Conservation (phyloP, 1,284 basidiomycete species). For the Chalciporus sp. region DNA sequence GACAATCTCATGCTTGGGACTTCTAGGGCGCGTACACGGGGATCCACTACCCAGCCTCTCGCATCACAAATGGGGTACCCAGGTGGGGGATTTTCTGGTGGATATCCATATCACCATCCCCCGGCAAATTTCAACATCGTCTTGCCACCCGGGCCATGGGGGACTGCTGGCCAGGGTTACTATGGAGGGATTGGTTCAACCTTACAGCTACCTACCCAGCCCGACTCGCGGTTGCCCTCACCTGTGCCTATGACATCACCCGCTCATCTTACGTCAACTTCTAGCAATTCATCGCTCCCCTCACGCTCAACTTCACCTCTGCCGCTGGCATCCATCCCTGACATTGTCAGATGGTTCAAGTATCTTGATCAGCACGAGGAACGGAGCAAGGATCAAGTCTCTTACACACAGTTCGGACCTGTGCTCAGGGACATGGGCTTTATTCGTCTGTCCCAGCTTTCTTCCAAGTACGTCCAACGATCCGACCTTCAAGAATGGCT, state of each 20-base stretch:
- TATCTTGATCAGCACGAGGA: conserved; percentile 3
- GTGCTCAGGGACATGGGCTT: conserved; percentile 3
- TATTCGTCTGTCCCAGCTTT: conserved; percentile 5
- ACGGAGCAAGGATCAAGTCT: background rate
- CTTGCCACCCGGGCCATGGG: too few species aligned
- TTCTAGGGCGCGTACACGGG: background rate
- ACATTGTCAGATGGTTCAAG: conserved; percentile 4
- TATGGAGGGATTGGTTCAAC: too few species aligned
- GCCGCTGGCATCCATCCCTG: background rate
- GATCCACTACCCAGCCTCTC: background rate
- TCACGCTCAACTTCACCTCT: background rate
- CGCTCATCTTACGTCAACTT: background rate
- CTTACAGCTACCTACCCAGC: too few species aligned
- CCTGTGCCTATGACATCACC: background rate
- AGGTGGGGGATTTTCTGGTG: too few species aligned
- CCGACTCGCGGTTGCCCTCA: background rate
- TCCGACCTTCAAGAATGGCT: conserved; percentile 1
- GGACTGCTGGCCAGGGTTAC: too few species aligned
- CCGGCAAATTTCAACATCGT: too few species aligned
- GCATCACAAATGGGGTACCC: background rate
- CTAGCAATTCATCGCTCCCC: background rate
- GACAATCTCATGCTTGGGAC: background rate
- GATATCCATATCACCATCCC: too few species aligned
- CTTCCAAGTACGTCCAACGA: background rate
- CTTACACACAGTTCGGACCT: background rate